Conservation (phyloP, 2,329 filamentous ascomycete genomes). For the Hymenoscyphus linearis region DNA sequence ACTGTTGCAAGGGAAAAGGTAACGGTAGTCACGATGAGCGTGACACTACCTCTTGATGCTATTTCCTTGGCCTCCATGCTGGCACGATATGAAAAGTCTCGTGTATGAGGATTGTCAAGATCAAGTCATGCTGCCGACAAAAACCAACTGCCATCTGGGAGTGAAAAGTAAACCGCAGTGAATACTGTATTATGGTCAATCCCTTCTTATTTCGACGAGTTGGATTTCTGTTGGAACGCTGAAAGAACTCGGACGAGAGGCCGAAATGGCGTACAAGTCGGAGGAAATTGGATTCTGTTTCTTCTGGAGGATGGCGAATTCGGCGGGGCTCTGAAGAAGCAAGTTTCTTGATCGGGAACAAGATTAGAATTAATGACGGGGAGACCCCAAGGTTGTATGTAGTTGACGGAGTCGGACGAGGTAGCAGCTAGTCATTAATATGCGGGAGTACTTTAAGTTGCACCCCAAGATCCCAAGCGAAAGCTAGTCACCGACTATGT, state of each 20-base stretch:
- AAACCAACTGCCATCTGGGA: constrained; percentile 11
- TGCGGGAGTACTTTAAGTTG: neutral
- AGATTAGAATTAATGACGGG: neutral
- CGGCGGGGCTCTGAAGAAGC: too few species aligned
- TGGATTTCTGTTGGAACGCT: too few species aligned
- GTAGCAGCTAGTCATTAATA: neutral
- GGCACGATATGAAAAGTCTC: neutral
- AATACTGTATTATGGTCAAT: neutral
- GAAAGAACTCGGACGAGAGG: too few species aligned
- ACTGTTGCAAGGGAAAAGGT: constrained; percentile 65
- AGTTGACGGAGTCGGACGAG: neutral
- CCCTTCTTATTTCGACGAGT: neutral
- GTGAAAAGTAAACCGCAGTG: neutral
- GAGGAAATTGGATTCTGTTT: too few species aligned
- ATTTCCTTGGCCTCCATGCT: neutral
- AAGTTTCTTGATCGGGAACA: too few species aligned
- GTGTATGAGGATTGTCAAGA: neutral
- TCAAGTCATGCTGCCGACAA: constrained; percentile 14
- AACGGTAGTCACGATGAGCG: constrained; percentile 64
- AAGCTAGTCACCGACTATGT: neutral
- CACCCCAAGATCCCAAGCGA: neutral
- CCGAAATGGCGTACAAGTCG: too few species aligned
- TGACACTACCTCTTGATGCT: constrained; percentile 26
- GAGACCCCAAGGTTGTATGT: neutral
- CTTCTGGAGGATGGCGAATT: too few species aligned